These are phyloP conservation scores for Yarrowia porcina DNA, from an alignment of 805 yeast species.

Conservation along the genomic window DNA sequence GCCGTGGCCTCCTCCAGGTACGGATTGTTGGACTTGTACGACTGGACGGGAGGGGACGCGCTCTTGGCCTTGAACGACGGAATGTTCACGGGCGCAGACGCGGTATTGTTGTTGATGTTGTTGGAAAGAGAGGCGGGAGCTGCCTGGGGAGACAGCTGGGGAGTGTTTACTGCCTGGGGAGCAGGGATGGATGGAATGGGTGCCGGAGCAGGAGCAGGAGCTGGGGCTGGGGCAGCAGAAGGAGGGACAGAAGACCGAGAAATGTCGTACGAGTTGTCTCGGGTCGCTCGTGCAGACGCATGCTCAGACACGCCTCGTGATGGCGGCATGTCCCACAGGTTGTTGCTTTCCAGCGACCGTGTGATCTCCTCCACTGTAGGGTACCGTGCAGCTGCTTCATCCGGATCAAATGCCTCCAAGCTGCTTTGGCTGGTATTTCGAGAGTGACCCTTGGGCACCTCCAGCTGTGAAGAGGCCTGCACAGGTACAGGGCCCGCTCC, in stretches of 20 bases:
- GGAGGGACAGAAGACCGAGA: conserved; percentile 13
- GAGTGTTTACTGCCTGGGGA: background rate
- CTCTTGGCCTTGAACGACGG: conserved; percentile 18
- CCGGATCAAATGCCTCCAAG: conserved; percentile 26
- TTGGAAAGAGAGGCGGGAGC: background rate
- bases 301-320: conserved; percentile 21
- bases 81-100: background rate
- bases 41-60: conserved; percentile 25
- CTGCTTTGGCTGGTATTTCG: conserved; percentile 12
- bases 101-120: background rate
- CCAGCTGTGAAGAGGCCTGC: background rate
- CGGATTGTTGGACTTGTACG: conserved; percentile 26
- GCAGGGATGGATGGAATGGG: conserved; percentile 6
- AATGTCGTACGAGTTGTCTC: conserved; percentile 15
- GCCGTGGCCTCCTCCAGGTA: conserved; percentile 8
- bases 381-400: conserved; percentile 33
- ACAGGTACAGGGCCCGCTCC: background rate
- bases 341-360: conserved; percentile 28
- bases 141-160: conserved; percentile 1
- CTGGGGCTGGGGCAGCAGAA: background rate
- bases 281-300: conserved; percentile 3
- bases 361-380: conserved; percentile 40
- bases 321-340: conserved; percentile 17
- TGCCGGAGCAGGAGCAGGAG: background rate
- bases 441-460: background rate